Evolutionary conservation across 1,284 basidiomycete species (phyloP), one percentile per base, ranked within the genome.

Genomic region (Ceratobasidium theobromae): DNA sequence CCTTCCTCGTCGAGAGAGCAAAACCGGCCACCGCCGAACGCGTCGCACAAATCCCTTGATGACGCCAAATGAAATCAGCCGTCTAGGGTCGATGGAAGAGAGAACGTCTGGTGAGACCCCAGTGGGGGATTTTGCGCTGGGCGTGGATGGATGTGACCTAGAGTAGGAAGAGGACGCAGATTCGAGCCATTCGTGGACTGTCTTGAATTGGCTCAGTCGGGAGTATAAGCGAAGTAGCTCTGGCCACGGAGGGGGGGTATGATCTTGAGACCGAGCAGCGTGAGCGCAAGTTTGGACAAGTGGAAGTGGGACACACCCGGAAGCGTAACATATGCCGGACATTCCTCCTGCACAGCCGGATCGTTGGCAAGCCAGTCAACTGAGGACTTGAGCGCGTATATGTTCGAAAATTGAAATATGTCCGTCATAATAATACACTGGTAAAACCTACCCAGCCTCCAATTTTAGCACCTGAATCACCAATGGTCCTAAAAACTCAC

Each of bases 11-110:
- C 41, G 66, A 35, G 53, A 18, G 25, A 87, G 78, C 45, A 91
- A 81, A 40, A 97, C 80, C 0, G 97, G 97, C 83, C 91, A 99
- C 16, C 95, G 86, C 74, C 98, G 93, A 0, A 98, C 88, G 40
- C 97, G 82, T 5, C 93, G 86, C 12, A 99, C 80, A 74, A 98
- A 99, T 0, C 95, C 95, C 78, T 99, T 99, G 78, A 99, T 97
- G n/a, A 98, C 90, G 12, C 96, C 97, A 73, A 99, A 99, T 69
- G 91, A 94, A n/a, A 95, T 88, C 75, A 99, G 97, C 14, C 97
- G 85, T 4, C 96, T 84, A 6, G 93, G 85, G 74, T 99, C 97
- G 65, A 99, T 89, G 12, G 57, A 32, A 18, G 45, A 60, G 18
- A 30, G 35, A 8, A 60, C 49, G 30, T 49, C 57, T 18, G 27